Evolutionary conservation across 116 monocot species (phyloP).

Genomic region (Posidonia oceanica): DNA sequence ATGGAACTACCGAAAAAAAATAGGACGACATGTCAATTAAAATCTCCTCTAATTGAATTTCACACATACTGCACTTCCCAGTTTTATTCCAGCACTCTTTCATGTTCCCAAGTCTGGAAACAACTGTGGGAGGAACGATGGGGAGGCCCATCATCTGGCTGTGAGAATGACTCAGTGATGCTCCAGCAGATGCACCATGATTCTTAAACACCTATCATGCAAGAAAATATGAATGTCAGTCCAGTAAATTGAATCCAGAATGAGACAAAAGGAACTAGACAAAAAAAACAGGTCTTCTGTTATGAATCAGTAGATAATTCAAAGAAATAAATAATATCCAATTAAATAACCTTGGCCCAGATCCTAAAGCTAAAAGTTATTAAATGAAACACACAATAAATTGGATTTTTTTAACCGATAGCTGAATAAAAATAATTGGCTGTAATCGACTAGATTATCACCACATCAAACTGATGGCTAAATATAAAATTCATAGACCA

Average conservation of each 20-base stretch:
- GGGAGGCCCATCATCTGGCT: conserved; percentile 91
- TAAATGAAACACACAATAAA: too few species aligned
- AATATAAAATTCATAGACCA: too few species aligned
- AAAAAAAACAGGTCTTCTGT: background rate
- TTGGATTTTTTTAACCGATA: too few species aligned
- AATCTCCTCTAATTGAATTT: conserved; percentile 23
- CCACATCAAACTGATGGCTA: too few species aligned
- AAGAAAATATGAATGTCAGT: background rate
- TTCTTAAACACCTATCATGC: conserved; percentile 81
- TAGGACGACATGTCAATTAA: conserved; percentile 49
- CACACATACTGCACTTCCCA: conserved; percentile 73
- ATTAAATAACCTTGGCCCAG: too few species aligned
- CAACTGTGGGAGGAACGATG: conserved; percentile 58
- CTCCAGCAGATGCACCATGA: conserved; percentile 88
- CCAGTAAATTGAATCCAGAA: too few species aligned
- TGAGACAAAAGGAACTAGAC: too few species aligned
- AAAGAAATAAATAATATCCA: too few species aligned
- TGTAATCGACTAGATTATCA: too few species aligned
- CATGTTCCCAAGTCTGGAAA: conserved; percentile 48
- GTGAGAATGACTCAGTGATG: conserved; percentile 94
- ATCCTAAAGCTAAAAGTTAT: too few species aligned
- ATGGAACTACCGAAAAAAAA: conserved; percentile 74
- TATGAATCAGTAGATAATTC: too few species aligned
- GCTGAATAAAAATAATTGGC: too few species aligned
- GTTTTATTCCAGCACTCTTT: conserved; percentile 46